Conservation (phyloP, 1,284 basidiomycete genomes). For the Fomes fomentarius region DNA sequence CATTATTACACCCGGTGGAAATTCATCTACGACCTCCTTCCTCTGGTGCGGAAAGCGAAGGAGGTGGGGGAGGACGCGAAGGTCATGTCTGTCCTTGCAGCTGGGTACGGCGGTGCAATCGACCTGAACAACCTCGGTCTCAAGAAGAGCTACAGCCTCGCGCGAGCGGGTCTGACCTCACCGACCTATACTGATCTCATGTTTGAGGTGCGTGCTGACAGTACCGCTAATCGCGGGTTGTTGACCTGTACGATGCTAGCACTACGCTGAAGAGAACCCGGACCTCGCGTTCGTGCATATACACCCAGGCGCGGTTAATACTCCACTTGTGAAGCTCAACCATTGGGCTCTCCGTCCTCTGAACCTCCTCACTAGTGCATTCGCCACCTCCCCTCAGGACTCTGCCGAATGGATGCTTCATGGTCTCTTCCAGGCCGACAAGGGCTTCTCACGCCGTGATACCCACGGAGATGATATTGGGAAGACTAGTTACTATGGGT, state of each 20-base stretch:
- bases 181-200: slow-evolving; percentile 39
- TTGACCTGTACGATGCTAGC: neutral
- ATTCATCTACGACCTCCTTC: slow-evolving; percentile 33
- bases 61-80: slow-evolving; percentile 33
- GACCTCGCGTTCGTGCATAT: slow-evolving; percentile 37
- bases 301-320: slow-evolving; percentile 38
- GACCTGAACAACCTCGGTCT: slow-evolving; percentile 39
- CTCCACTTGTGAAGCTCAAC: slow-evolving; percentile 27
- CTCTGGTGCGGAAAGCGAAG: slow-evolving; percentile 28
- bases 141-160: slow-evolving; percentile 37
- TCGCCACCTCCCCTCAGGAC: slow-evolving; percentile 37
- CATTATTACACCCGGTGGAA: slow-evolving; percentile 36
- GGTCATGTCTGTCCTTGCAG: slow-evolving; percentile 28
- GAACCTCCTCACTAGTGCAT: slow-evolving; percentile 34
- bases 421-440: slow-evolving; percentile 35
- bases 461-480: slow-evolving; percentile 44
- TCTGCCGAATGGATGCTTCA: slow-evolving; percentile 49
- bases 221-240: neutral
- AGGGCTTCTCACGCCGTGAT: slow-evolving; percentile 40
- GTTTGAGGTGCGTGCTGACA: slow-evolving; percentile 32
- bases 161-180: slow-evolving; percentile 17
- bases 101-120: slow-evolving; percentile 26
- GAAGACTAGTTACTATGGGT: slow-evolving; percentile 41
- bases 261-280: slow-evolving; percentile 30
- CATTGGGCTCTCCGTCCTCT: slow-evolving; percentile 32